Percentiles rank a stretch among this genome's conserved stretches.
Evolutionary conservation across 805 yeast genomes (phyloP).

Genomic region (Zygosaccharomyces kombuchaensis): DNA sequence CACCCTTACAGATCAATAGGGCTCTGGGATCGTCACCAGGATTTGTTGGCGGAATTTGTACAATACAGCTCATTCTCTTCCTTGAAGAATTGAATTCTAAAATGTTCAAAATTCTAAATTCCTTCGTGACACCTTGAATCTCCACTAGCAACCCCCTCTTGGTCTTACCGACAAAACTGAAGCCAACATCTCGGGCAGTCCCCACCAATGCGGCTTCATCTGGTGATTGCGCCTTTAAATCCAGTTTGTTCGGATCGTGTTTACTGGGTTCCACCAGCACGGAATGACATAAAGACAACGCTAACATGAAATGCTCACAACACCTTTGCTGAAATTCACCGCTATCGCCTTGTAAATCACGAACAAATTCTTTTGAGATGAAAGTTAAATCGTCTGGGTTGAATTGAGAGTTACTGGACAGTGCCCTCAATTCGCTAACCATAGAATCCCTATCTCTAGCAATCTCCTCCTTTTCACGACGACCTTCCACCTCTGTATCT

Average conservation of each 20-base stretch:
- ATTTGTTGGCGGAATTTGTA: constrained; percentile 53
- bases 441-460: constrained; percentile 55
- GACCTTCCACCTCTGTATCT: constrained; percentile 61
- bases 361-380: constrained; percentile 59
- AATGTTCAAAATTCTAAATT: constrained; percentile 65
- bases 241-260: constrained; percentile 49
- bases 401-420: constrained; percentile 38
- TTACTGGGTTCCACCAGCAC: constrained; percentile 68
- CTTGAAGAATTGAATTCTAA: constrained; percentile 80
- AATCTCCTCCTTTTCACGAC: constrained; percentile 49
- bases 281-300: constrained; percentile 74
- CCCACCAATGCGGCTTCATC: constrained; percentile 85
- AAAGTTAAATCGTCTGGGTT: constrained; percentile 65
- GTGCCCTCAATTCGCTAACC: constrained; percentile 43
- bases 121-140: constrained; percentile 66
- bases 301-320: constrained; percentile 70
- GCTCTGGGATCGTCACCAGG: constrained; percentile 53
- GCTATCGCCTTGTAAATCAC: constrained; percentile 51
- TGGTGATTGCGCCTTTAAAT: constrained; percentile 75
- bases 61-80: constrained; percentile 81
- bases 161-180: constrained; percentile 59
- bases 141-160: constrained; percentile 63
- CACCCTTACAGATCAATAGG: constrained; percentile 75
- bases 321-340: constrained; percentile 48
- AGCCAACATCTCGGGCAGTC: constrained; percentile 76